phyloP scores from a whole-genome alignment of 345 rosid genomes.

The Leavenworthia alabamica region DNA sequence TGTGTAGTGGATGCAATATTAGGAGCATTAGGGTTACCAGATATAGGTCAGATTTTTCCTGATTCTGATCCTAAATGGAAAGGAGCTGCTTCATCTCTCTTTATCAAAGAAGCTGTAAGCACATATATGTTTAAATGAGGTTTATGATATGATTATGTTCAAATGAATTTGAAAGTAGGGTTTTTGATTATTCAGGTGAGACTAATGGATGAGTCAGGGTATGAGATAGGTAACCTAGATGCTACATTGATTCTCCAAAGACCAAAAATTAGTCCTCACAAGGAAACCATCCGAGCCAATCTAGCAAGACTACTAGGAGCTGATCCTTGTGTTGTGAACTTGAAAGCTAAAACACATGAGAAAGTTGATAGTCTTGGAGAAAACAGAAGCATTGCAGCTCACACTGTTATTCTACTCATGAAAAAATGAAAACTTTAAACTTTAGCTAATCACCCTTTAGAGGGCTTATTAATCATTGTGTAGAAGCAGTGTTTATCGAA shows the following conservation, averaged over 20 bases:
- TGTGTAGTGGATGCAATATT: conserved; percentile 97
- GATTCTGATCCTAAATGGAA: conserved; percentile 94
- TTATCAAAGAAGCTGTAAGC: conserved; percentile 93
- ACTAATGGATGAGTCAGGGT: conserved; percentile 84
- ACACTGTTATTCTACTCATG: conserved; percentile 78
- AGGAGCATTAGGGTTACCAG: conserved; percentile 96
- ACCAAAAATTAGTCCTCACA: conserved; percentile 84
- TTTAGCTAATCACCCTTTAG: conserved; percentile 2
- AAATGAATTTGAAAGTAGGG: no score
- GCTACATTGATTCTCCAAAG: conserved; percentile 84
- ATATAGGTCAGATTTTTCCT: conserved; percentile 96
- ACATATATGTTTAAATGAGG: no score
- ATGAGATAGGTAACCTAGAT: conserved; percentile 89
- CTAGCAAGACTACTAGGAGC: conserved; percentile 72
- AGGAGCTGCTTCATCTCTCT: conserved; percentile 90
- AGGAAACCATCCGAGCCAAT: conserved; percentile 64
- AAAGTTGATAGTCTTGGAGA: conserved; percentile 95
- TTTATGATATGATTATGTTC: no score
- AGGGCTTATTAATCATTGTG: background rate
- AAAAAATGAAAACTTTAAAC: conserved; percentile 32
- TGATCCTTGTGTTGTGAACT: conserved; percentile 63
- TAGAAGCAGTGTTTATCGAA: background rate
- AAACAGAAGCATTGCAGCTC: conserved; percentile 92
- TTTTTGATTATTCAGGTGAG: conserved; percentile 39
- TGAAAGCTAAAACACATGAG: conserved; percentile 87